Conservation (phyloP, 1,284 basidiomycete genomes). For the Apiotrichum akiyoshidainum region DNA sequence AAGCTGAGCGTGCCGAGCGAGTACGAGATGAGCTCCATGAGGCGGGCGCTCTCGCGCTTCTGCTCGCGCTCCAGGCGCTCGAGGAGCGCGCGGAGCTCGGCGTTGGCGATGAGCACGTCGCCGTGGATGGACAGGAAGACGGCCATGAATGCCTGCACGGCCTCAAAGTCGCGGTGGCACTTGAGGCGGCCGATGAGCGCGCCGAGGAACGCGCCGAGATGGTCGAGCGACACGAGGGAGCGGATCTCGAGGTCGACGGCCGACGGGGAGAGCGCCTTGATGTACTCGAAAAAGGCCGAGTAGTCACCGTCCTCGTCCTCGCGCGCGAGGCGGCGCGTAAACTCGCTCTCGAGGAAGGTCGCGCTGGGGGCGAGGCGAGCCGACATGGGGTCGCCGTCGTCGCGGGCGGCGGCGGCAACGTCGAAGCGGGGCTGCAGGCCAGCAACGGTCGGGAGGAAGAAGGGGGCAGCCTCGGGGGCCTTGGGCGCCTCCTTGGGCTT, state of each 20-base stretch:
- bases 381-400: slow-evolving; percentile 54
- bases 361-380: slow-evolving; percentile 59
- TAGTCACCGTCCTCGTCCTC: slow-evolving; percentile 64
- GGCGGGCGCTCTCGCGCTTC: slow-evolving; percentile 65
- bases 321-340: slow-evolving; percentile 63
- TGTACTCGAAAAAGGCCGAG: slow-evolving; percentile 76
- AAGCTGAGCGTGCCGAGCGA: slow-evolving; percentile 50
- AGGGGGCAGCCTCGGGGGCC: slow-evolving; percentile 89
- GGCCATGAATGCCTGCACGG: slow-evolving; percentile 81
- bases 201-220: slow-evolving; percentile 66
- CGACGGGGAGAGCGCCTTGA: slow-evolving; percentile 84
- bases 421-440: slow-evolving; percentile 79
- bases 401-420: slow-evolving; percentile 49
- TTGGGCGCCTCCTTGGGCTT: slow-evolving; percentile 95
- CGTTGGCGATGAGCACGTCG: slow-evolving; percentile 68
- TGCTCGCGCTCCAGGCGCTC: slow-evolving; percentile 63
- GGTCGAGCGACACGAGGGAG: slow-evolving; percentile 62
- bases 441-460: slow-evolving; percentile 89
- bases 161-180: slow-evolving; percentile 88
- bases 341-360: slow-evolving; percentile 66
- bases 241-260: slow-evolving; percentile 88
- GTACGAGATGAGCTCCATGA: slow-evolving; percentile 54
- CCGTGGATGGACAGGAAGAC: slow-evolving; percentile 83
- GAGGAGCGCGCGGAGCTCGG: slow-evolving; percentile 61
- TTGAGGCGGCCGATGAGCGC: slow-evolving; percentile 70